These are phyloP conservation scores for Plectosphaerella cucumerina DNA, from an alignment of 2,329 filamentous ascomycete species.

Conservation along the genomic window DNA sequence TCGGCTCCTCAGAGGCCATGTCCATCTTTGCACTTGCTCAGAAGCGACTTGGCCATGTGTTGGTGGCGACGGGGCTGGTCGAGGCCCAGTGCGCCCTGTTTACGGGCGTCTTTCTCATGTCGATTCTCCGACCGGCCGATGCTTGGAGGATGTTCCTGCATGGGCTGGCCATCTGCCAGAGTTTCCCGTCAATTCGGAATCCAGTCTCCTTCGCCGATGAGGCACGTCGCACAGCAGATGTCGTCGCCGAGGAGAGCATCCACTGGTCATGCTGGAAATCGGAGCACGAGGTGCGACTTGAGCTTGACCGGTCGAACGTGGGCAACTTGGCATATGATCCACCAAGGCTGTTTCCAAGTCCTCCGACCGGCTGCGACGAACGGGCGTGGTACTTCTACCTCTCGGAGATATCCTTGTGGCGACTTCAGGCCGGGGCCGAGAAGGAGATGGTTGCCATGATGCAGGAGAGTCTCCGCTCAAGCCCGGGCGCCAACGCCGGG, in stretches of 20 bases:
- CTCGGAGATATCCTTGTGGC: slow-evolving; percentile 48
- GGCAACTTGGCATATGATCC: slow-evolving; percentile 19
- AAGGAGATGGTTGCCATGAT: slow-evolving; percentile 29
- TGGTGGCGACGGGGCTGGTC: slow-evolving; percentile 35
- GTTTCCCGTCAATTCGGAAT: slow-evolving; percentile 23
- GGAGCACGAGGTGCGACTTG: slow-evolving; percentile 41
- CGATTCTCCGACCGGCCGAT: slow-evolving; percentile 38
- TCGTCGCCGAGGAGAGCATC: slow-evolving; percentile 38
- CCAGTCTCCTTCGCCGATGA: slow-evolving; percentile 7
- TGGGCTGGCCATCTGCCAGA: slow-evolving; percentile 42
- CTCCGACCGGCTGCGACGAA: slow-evolving; percentile 25
- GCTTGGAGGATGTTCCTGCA: slow-evolving; percentile 51
- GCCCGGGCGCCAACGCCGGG: slow-evolving; percentile 15
- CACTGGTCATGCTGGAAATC: slow-evolving; percentile 56
- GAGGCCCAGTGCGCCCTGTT: slow-evolving; percentile 48
- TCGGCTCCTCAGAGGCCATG: slow-evolving; percentile 32
- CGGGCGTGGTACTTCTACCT: slow-evolving; percentile 49
- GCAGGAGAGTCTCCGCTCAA: slow-evolving; percentile 3
- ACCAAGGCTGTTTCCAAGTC: slow-evolving; percentile 34
- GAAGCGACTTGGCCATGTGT: slow-evolving; percentile 39
- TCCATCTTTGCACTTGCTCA: slow-evolving; percentile 44
- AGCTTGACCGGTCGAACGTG: slow-evolving; percentile 30
- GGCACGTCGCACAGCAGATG: slow-evolving; percentile 16
- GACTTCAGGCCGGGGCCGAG: slow-evolving; percentile 36
- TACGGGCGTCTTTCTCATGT: slow-evolving; percentile 45